Base-by-base conservation (phyloP, 2,329 filamentous ascomycete genomes). In the Nigrospora sphaerica region DNA sequence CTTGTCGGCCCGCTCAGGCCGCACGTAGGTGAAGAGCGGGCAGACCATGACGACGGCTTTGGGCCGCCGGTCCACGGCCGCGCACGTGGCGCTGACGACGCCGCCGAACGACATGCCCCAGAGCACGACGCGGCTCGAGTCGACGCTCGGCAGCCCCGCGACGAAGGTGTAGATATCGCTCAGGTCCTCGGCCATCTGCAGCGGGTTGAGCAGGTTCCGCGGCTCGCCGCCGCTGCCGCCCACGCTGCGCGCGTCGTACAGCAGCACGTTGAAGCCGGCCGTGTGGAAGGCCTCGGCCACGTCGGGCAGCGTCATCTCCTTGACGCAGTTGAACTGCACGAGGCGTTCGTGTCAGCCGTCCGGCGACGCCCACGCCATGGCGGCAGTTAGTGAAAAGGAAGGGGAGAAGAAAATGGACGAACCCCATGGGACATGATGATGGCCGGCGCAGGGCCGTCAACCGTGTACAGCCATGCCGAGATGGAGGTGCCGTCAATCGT, bases 281-380 rank as follows among this genome's bases (percentile, higher is more conserved):
- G 41, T 33, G 2, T 56, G 53, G 38, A 60, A 58, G 0, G n/a
- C 28, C 39, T 54, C 49, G 10, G 56, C 58, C 0, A 47, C 46
- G 2, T 61, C 53, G 3, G 52, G 17, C 1, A 60, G 37, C 1
- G 23, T 46, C 54, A 59, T 58, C 32, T 59, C 59, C 39, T 60
- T 59, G 32, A 57, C 53, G 31, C 50, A 55, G 40, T 60, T 60
- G 42, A 61, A 57, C 57, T 59, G 7, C 19, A 4, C n/a, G n/a
- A n/a, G n/a, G n/a, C n/a, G n/a, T n/a, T n/a, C n/a, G n/a, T n/a
- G 41, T n/a, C 4, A 16, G 9, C 19, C 32, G 12, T 6, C n/a
- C n/a, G n/a, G n/a, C n/a, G n/a, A n/a, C n/a, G n/a, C n/a, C n/a
- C n/a, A n/a, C n/a, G n/a, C n/a, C n/a, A n/a, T n/a, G n/a, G n/a